Conservation (phyloP, 176 grass and related monocot genomes). For the Oryza rufipogon region DNA sequence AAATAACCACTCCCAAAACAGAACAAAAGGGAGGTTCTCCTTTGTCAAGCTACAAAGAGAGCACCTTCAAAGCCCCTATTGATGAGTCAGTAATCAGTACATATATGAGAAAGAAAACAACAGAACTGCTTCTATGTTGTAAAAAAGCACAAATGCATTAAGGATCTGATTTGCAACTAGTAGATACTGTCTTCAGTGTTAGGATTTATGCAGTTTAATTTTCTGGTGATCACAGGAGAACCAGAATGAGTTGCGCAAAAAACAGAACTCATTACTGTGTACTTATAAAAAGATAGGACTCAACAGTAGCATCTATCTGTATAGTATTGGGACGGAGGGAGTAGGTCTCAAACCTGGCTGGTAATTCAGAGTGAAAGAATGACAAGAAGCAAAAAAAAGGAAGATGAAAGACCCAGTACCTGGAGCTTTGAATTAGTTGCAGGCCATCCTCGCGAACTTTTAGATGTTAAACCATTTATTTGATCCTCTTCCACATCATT, state of each 20-base stretch:
- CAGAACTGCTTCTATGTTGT: not conserved
- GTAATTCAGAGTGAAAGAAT: slow-evolving; percentile 26
- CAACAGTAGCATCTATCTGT: not conserved
- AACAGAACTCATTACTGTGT: slow-evolving; percentile 26
- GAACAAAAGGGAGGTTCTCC: not conserved
- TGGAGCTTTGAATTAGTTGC: slow-evolving; percentile 54
- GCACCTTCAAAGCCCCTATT: slow-evolving; percentile 1
- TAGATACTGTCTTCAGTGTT: not conserved
- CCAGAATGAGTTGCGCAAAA: not conserved
- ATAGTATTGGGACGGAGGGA: not conserved
- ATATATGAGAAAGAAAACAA: not conserved
- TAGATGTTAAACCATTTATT: slow-evolving; percentile 54
- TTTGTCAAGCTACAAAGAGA: not conserved
- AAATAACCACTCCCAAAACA: not conserved
- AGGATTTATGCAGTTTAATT: slow-evolving; percentile 7
- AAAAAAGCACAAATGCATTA: not conserved
- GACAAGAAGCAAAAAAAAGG: slow-evolving; percentile 11
- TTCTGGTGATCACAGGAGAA: slow-evolving; percentile 7
- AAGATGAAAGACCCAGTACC: slow-evolving; percentile 44
- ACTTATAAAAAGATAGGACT: slow-evolving; percentile 1
- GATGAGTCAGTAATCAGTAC: not conserved
- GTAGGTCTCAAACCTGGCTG: slow-evolving; percentile 9
- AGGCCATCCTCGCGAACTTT: slow-evolving; percentile 48
- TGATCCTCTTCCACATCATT: slow-evolving; percentile 51
- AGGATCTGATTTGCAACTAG: slow-evolving; percentile 12